Percentiles rank a stretch among this genome's conserved stretches.
These are phyloP conservation scores for Chlorella variabilis DNA, from an alignment of 163 green algal species.

Conservation along the genomic window DNA sequence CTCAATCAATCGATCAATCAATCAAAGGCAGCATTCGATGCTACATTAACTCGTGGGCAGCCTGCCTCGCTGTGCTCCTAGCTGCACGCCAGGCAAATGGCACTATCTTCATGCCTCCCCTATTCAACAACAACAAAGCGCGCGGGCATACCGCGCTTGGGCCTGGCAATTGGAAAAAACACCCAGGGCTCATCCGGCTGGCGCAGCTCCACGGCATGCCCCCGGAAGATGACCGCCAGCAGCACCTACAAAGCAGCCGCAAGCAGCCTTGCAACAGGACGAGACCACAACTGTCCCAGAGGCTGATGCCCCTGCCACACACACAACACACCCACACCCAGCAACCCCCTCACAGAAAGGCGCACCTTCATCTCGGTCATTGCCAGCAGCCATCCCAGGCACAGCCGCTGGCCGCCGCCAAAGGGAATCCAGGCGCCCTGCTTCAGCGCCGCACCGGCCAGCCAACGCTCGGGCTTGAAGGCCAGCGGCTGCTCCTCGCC, in stretches of 20 bases:
- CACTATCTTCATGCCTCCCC: too few relatives aligned
- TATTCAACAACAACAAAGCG: neutral
- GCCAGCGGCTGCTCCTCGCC: neutral
- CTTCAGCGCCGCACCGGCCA: neutral
- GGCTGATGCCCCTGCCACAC: too few relatives aligned
- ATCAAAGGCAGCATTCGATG: too few relatives aligned
- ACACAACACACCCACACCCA: too few relatives aligned
- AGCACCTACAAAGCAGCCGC: neutral
- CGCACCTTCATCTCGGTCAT: slow-evolving; percentile 45
- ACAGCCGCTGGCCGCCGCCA: slow-evolving; percentile 36
- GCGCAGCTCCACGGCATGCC: neutral
- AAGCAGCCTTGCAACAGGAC: neutral
- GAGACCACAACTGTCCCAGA: too few relatives aligned
- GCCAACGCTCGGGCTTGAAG: slow-evolving; percentile 53
- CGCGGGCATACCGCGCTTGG: slow-evolving; percentile 27
- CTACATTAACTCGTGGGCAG: too few relatives aligned
- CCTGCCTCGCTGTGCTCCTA: too few relatives aligned
- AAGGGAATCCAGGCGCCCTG: slow-evolving; percentile 43
- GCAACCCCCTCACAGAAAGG: too few relatives aligned
- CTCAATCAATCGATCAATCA: too few relatives aligned
- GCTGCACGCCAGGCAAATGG: too few relatives aligned
- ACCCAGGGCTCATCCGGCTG: slow-evolving; percentile 24
- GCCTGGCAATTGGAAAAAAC: slow-evolving; percentile 18
- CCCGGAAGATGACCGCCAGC: neutral
- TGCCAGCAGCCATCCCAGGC: slow-evolving; percentile 25